These are phyloP conservation scores for Monoraphidium neglectum DNA, from an alignment of 139 green algal genomes.

Conservation along the genomic window DNA sequence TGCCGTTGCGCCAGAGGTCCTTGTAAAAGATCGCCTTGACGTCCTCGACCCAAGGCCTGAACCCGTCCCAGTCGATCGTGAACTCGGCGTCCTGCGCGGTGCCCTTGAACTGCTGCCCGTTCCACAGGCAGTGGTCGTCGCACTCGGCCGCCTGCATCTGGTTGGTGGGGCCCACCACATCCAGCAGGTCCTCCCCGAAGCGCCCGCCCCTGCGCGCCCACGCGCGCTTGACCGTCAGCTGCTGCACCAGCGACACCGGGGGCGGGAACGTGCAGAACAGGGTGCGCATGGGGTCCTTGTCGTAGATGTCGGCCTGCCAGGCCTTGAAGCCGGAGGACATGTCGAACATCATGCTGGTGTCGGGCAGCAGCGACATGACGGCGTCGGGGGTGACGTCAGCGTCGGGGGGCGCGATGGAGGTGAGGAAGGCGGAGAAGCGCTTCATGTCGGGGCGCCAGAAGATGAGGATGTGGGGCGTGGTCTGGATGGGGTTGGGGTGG, in stretches of 20 bases:
- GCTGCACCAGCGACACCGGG: background rate
- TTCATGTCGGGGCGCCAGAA: conserved; percentile 21
- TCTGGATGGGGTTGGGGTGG: background rate
- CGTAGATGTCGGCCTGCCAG: background rate
- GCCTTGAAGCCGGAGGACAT: background rate
- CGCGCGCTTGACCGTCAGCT: background rate
- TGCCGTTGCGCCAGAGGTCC: conserved; percentile 14
- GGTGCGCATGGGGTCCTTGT: background rate
- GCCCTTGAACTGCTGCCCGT: background rate
- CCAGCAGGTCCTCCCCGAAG: background rate
- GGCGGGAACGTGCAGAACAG: background rate
- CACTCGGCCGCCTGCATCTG: conserved; percentile 6
- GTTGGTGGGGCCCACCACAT: conserved; percentile 19
- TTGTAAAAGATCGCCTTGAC: conserved; percentile 22
- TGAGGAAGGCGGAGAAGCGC: conserved; percentile 20
- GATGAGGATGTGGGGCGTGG: conserved; percentile 26
- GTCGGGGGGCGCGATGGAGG: background rate
- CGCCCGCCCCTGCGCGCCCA: background rate
- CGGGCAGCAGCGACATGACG: conserved; percentile 9
- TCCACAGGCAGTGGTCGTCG: background rate
- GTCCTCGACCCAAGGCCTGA: conserved; percentile 11
- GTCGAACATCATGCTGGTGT: background rate
- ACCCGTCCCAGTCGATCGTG: conserved; percentile 8
- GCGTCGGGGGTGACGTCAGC: background rate
- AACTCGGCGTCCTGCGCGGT: conserved; percentile 28